Evolutionary conservation across 2,329 filamentous ascomycete genomes (phyloP), one percentile per base, ranked within the genome.

Genomic region (Lanzia echinophila): DNA sequence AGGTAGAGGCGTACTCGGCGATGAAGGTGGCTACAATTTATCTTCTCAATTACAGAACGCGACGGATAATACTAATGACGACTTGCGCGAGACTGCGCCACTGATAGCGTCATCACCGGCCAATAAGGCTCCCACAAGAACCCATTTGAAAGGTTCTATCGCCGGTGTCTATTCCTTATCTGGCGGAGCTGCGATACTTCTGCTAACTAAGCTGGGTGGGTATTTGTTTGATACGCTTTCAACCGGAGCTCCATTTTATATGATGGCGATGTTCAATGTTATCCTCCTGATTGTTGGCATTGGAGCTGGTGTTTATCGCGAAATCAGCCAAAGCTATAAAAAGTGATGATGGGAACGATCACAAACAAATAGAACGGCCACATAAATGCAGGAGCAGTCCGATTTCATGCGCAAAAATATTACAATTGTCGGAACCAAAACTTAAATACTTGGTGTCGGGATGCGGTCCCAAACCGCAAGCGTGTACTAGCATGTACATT

Each of bases 151-250:
- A 72, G 94, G 94, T 12, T 92, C 89, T 13, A 94, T 99, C 61
- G 92, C 94, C 0, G 94, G 94, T 2, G 86, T 96, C 1, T 99
- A 99, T 70, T 95, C 88, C 50, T 81, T 96, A 58, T 90, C 87
- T 53, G 94, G 94, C 11, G 94, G 92, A 13, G 87, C 84, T 1
- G 94, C 91, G 0, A 99, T 99, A 50, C 70, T 99, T 52, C 71
- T 97, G 5, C 78, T 99, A 15, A 97, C 94, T 0, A 99, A 99
- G 71, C 70, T 94, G 3, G 94, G 94, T 12, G 94, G 94, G 0
- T 81, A 83, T 36, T 71, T 96, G 46, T 99, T 97, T 65, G 94
- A 99, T 69, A 76, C 71, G 19, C 73, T 84, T 50, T 85, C 84
- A 1, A 78, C 78, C 2, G 87, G 88, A 0, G 87, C 88, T 11